A percentile compares a stretch with the other conserved stretches of the same genome.
Conservation (phyloP, 345 rosid species). For the Anastatica hierochuntica region DNA sequence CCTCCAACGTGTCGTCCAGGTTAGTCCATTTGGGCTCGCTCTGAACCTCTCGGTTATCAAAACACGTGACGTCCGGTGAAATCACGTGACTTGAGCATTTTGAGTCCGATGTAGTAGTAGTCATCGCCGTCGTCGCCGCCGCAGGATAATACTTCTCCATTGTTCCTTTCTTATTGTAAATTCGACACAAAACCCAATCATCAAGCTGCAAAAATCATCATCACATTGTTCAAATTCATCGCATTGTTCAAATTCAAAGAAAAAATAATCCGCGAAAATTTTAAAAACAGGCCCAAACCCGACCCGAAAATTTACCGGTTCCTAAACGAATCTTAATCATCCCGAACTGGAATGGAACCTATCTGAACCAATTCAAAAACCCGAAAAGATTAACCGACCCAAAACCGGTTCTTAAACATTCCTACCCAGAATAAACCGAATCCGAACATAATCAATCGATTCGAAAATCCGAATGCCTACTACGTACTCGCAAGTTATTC, state of each 20-base stretch:
- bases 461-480: no score
- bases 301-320: no score
- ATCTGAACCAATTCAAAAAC: no score
- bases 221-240: background rate
- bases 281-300: no score
- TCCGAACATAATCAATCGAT: no score
- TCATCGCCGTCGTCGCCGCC: slow-evolving; percentile 36
- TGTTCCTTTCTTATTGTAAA: slow-evolving; percentile 81
- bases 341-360: no score
- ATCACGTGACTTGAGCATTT: slow-evolving; percentile 51
- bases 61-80: slow-evolving; percentile 52
- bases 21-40: slow-evolving; percentile 47
- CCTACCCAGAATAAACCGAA: no score
- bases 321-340: no score
- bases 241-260: no score
- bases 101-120: slow-evolving; percentile 57
- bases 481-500: slow-evolving; percentile 56
- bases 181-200: slow-evolving; percentile 82
- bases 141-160: slow-evolving; percentile 41
- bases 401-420: no score
- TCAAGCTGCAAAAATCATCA: slow-evolving; percentile 56
- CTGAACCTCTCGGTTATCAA: slow-evolving; percentile 57
- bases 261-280: no score
- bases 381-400: no score
- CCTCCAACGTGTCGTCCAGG: slow-evolving; percentile 25